These are phyloP conservation scores for Trapa bicornis DNA, from an alignment of 345 rosid species.

Conservation along the genomic window DNA sequence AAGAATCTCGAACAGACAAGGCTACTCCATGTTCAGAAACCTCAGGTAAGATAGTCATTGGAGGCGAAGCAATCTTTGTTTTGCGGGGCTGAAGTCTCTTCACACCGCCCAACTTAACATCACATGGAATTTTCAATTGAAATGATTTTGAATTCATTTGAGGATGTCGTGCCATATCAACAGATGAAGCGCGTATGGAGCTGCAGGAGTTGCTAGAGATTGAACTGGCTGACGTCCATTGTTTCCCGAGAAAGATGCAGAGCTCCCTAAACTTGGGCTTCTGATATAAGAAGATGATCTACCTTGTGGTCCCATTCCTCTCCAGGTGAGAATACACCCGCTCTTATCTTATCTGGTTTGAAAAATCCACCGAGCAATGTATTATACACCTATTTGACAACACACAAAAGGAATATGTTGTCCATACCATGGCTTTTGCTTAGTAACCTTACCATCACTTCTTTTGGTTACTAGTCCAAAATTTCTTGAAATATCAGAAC, in stretches of 20 bases:
- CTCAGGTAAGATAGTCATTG: constrained; percentile 12
- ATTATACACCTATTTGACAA: too few species aligned
- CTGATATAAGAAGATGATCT: constrained; percentile 29
- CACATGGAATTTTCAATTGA: constrained; percentile 7
- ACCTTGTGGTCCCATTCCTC: constrained; percentile 27
- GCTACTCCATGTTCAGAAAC: constrained; percentile 21
- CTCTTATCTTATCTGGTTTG: too few species aligned
- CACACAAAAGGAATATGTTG: too few species aligned
- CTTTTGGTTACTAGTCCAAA: constrained; percentile 43
- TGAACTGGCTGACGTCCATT: constrained; percentile 32
- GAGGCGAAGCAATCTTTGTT: constrained; percentile 15
- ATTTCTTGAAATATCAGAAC: constrained; percentile 46
- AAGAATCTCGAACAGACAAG: constrained; percentile 22
- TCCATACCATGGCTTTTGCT: constrained; percentile 53
- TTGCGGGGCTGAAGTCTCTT: constrained; percentile 20
- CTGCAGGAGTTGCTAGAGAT: constrained; percentile 24
- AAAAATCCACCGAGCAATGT: too few species aligned
- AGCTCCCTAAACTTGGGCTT: constrained; percentile 26
- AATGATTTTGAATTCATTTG: constrained; percentile 38
- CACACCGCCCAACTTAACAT: background rate
- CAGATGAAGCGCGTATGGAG: constrained; percentile 28
- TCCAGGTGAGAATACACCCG: background rate
- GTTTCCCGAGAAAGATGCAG: constrained; percentile 30
- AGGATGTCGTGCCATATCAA: constrained; percentile 21
- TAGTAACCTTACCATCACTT: constrained; percentile 36